A percentile compares a stretch with the other conserved stretches of the same genome.
Evolutionary conservation across 83 land plant genomes (phyloP).

Genomic region (Picea mariana): DNA sequence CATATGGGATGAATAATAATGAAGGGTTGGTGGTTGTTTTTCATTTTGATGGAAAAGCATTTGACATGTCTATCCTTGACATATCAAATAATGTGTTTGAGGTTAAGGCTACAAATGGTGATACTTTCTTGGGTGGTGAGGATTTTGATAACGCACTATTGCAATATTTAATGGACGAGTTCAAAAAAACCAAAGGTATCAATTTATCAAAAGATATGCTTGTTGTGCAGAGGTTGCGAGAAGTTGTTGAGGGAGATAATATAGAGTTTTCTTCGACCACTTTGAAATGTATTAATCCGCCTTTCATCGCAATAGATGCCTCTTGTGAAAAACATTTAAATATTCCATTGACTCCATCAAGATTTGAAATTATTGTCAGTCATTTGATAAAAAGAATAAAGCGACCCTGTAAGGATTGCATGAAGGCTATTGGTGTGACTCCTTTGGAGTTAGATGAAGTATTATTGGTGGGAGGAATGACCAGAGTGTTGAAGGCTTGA

Average conservation of each 20-base stretch:
- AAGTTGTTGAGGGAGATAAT: slow-evolving; percentile 27
- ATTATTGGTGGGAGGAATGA: slow-evolving; percentile 7
- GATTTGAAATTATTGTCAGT: slow-evolving; percentile 29
- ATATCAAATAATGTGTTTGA: not conserved
- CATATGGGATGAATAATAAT: too few species aligned
- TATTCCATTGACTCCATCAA: slow-evolving; percentile 19
- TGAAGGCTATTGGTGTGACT: slow-evolving; percentile 42
- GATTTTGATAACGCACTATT: too few species aligned
- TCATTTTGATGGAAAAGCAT: too few species aligned
- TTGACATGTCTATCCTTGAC: too few species aligned
- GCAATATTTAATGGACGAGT: slow-evolving; percentile 7
- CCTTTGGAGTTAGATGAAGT: slow-evolving; percentile 35
- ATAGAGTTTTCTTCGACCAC: slow-evolving; percentile 25
- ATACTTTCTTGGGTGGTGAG: too few species aligned
- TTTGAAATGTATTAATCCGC: slow-evolving; percentile 6
- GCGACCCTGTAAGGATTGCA: slow-evolving; percentile 30
- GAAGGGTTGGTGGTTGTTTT: too few species aligned
- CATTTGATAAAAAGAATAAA: slow-evolving; percentile 29
- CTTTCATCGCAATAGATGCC: slow-evolving; percentile 24
- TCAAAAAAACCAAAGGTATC: slow-evolving; percentile 21
- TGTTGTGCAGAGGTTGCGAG: slow-evolving; percentile 25
- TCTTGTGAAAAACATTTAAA: slow-evolving; percentile 17
- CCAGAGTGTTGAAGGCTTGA: too few species aligned
- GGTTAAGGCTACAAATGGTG: not conserved
- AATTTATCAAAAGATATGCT: slow-evolving; percentile 23